Percentiles rank a stretch among this genome's conserved stretches.
Conservation (phyloP, 2,329 filamentous ascomycete genomes). For the Pestalotiopsis sp. region DNA sequence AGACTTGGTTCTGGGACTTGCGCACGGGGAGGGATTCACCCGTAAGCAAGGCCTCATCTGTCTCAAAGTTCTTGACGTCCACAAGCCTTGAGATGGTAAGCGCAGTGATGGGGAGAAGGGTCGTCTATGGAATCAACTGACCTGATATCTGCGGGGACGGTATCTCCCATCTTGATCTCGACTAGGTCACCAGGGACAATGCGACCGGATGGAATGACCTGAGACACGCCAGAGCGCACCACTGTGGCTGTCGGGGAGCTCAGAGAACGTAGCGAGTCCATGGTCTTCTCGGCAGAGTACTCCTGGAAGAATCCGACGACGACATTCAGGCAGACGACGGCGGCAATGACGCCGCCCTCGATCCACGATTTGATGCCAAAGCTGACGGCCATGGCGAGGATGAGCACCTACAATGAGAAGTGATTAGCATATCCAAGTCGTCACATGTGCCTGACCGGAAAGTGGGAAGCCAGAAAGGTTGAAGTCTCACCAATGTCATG, state of each 20-base stretch:
- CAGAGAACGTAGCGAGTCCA: slow-evolving; percentile 50
- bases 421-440: neutral
- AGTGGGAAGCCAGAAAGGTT: neutral
- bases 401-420: slow-evolving; percentile 29
- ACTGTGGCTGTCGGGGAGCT: slow-evolving; percentile 50
- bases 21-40: slow-evolving; percentile 62
- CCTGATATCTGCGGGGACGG: slow-evolving; percentile 41
- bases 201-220: slow-evolving; percentile 51
- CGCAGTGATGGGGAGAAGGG: too few species aligned
- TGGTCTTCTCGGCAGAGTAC: slow-evolving; percentile 54
- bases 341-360: slow-evolving; percentile 53
- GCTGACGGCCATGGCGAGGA: slow-evolving; percentile 52
- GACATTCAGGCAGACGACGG: slow-evolving; percentile 35
- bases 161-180: slow-evolving; percentile 50
- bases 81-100: slow-evolving; percentile 28
- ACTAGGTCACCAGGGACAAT: slow-evolving; percentile 60
- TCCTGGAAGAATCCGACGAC: slow-evolving; percentile 45
- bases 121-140: neutral
- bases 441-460: neutral
- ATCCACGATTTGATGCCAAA: slow-evolving; percentile 55
- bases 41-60: slow-evolving; percentile 63
- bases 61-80: slow-evolving; percentile 56
- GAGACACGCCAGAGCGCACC: slow-evolving; percentile 50
- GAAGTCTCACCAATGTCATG: slow-evolving; percentile 56
- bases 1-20: slow-evolving; percentile 51